Percentiles rank a stretch among this genome's conserved stretches.
phyloP scores from a whole-genome alignment of 2,329 filamentous ascomycete genomes.

The Sphaceloma murrayae region DNA sequence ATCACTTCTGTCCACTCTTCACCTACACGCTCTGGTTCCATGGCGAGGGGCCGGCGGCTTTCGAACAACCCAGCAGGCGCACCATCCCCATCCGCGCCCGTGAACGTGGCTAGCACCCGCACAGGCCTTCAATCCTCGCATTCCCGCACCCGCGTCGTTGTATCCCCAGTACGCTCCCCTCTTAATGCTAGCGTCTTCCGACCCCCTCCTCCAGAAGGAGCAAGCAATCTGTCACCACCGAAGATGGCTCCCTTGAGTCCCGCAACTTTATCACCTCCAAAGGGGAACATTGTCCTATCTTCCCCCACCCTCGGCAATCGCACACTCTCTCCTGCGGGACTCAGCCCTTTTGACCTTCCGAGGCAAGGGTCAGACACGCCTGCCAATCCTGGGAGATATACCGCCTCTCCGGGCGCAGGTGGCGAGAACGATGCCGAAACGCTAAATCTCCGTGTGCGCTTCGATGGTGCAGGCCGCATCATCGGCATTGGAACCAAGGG shows the following conservation, averaged over 20 bases:
- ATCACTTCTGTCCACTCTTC: constrained; percentile 16
- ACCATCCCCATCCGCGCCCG: neutral
- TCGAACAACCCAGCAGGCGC: constrained; percentile 5
- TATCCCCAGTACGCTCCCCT: neutral
- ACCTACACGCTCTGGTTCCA: neutral
- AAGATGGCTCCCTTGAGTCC: constrained; percentile 9
- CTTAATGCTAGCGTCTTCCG: constrained; percentile 23
- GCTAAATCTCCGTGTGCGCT: constrained; percentile 11
- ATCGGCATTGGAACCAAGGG: neutral
- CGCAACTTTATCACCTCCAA: neutral
- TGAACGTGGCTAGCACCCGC: no score
- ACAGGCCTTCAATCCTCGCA: neutral
- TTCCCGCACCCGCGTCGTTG: neutral
- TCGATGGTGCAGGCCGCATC: constrained; percentile 1
- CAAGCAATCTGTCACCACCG: constrained; percentile 5
- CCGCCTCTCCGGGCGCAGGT: neutral
- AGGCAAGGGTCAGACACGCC: neutral
- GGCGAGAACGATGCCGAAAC: constrained; percentile 14
- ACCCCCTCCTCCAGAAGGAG: constrained; percentile 29
- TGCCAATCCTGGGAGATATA: neutral
- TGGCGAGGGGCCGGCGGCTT: constrained; percentile 8
- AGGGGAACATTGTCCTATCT: no score
- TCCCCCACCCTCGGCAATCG: no score
- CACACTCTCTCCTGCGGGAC: no score
- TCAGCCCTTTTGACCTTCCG: neutral